Evolutionary conservation across 176 grass and related monocot species (phyloP), one percentile per base, ranked within the genome.

Genomic region (Aegilops speltoides): DNA sequence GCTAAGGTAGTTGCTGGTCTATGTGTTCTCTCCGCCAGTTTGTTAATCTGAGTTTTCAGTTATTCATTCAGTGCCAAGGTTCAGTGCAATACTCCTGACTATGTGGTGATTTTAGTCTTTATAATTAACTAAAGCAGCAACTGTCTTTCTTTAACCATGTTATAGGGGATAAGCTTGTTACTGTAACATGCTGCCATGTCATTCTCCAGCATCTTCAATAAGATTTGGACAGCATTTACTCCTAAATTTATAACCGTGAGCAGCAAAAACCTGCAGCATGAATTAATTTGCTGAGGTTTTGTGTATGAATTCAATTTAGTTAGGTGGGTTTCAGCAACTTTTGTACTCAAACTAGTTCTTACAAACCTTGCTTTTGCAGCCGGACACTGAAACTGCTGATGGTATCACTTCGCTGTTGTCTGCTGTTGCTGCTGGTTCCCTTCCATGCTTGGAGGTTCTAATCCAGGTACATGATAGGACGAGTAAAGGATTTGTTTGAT

Each of bases 351-450:
- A 22, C 33, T 82, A 74, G 60, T 60, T 71, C 38, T 25, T 64
- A 34, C 0, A 31, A 56, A 73, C 57, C 65, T 78, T 84, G 0
- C 20, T 78, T 7, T 63, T 91, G 76, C 80, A 98, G 95, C 89
- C 86, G 63, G 92, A 95, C 81, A 87, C 83, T 74, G 95, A 96
- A 94, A 98, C 90, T 8, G 97, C 86, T 37, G 94, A 94, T 86
- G 89, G 94, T 28, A 89, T 96, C 33, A 96, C 93, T 9, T 87
- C 96, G 24, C 88, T 98, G 13, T 71, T 98, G 78, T 98, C 96
- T 76, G 92, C 93, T 89, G 92, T 96, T 10, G 96, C 96, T 16
- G 97, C 97, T 57, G 94, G 80, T 54, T 98, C 94, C 22, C 78
- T 93, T 41, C 92, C 81, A 78, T 98, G 97, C 85, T 87, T 96